Conservation (phyloP, 768 basidiomycete genomes). For the Tricholoma sp. region DNA sequence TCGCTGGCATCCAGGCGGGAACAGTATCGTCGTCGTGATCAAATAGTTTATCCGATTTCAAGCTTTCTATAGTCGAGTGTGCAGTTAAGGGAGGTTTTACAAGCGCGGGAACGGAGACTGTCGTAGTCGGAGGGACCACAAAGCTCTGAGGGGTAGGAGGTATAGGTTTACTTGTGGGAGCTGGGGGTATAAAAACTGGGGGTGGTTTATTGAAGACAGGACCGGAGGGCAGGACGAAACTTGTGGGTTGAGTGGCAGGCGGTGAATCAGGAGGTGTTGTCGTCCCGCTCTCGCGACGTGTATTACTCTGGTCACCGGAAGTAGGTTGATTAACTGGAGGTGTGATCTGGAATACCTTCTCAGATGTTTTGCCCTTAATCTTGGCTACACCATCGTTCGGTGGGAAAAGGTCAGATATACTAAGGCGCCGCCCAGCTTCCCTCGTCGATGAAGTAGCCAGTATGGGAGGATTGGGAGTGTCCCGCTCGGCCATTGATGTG, state of each 20-base stretch:
- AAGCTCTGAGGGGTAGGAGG: not conserved
- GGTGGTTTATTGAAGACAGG: constrained; percentile 59
- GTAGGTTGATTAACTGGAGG: constrained; percentile 5
- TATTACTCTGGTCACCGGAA: constrained; percentile 1
- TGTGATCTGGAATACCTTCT: constrained; percentile 22
- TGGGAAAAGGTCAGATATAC: constrained; percentile 57
- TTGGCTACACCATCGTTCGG: constrained; percentile 27
- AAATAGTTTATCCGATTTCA: constrained; percentile 47
- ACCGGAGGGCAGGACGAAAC: constrained; percentile 30
- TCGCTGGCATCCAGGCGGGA: constrained; percentile 52
- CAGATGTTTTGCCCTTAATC: constrained; percentile 27
- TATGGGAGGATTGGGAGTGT: not conserved
- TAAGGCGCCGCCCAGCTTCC: constrained; percentile 34
- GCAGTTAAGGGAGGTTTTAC: constrained; percentile 32
- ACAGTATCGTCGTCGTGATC: constrained; percentile 31
- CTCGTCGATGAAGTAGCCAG: constrained; percentile 4
- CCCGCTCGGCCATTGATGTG: not conserved
- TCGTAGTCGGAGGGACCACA: not conserved
- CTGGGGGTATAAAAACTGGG: constrained; percentile 48
- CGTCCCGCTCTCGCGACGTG: constrained; percentile 34
- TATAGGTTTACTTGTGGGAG: constrained; percentile 7
- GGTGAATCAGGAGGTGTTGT: constrained; percentile 60
- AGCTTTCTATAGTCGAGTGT: constrained; percentile 51
- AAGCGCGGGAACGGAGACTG: constrained; percentile 24
- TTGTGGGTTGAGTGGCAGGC: constrained; percentile 29